Percentiles rank a stretch among this genome's conserved stretches.
phyloP scores from a whole-genome alignment of 345 rosid species.

The Camelina sativa region DNA sequence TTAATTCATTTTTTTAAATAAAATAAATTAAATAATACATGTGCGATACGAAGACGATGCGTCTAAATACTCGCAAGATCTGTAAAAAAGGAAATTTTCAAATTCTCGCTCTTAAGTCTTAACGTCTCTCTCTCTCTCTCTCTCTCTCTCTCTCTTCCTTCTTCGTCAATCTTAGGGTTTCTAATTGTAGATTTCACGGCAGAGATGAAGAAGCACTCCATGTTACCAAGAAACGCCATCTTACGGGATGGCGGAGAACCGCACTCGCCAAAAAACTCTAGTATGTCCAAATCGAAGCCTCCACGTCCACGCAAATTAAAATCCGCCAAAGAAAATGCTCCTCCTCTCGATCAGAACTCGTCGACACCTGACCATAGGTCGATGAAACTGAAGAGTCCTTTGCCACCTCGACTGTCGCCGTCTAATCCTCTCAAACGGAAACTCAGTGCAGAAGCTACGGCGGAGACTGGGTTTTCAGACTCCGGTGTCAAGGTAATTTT shows the following conservation, averaged over 20 bases:
- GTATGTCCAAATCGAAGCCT: neutral
- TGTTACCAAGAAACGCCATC: neutral
- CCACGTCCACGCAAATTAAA: neutral
- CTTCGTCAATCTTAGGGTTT: neutral
- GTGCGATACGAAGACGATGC: no score
- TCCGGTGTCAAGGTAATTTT: neutral
- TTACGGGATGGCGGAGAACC: neutral
- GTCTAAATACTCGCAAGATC: no score
- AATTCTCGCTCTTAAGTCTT: no score
- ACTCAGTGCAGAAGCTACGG: neutral
- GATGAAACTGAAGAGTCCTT: neutral
- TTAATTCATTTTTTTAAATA: no score
- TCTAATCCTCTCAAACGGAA: neutral
- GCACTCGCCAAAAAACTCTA: neutral
- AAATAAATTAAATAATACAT: no score
- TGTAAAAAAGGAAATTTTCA: no score
- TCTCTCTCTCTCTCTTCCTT: no score
- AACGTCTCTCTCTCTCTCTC: no score
- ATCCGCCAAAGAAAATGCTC: neutral
- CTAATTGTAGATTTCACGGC: neutral
- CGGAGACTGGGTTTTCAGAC: neutral
- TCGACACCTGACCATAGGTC: neutral
- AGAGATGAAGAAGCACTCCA: neutral
- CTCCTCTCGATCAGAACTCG: neutral
- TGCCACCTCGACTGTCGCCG: neutral